phyloP scores from a whole-genome alignment of 331 rosid species.

The Saraca asoca region DNA sequence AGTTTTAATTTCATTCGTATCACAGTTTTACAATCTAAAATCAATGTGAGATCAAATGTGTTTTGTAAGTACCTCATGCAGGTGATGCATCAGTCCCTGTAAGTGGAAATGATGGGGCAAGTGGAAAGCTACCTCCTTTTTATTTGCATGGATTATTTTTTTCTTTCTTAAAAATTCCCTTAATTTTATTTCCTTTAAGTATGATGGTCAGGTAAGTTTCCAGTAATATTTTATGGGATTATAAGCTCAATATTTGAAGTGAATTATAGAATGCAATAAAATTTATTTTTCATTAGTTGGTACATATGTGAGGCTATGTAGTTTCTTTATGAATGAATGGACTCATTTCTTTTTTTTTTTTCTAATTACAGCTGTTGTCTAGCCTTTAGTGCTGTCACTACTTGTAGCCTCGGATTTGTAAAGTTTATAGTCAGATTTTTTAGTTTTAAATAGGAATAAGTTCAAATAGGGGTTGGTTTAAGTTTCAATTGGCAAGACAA shows the following conservation, averaged over 20 bases:
- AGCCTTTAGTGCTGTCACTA: conserved; percentile 68
- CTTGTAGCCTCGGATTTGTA: conserved; percentile 98
- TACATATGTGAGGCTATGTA: neutral
- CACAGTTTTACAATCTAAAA: no score
- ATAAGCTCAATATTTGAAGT: conserved; percentile 9
- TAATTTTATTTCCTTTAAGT: conserved; percentile 90
- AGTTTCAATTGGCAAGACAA: no score
- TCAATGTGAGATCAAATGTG: no score
- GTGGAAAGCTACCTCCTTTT: conserved; percentile 57
- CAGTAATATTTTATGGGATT: neutral
- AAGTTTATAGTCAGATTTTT: no score
- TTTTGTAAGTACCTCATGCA: no score
- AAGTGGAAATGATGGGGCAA: conserved; percentile 67
- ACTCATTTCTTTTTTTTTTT: conserved; percentile 25
- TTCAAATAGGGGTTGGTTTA: no score
- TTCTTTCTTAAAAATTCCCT: conserved; percentile 90
- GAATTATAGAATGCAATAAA: conserved; percentile 16
- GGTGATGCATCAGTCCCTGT: no score
- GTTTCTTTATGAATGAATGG: conserved; percentile 22
- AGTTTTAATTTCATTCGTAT: no score
- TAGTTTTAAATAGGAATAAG: no score
- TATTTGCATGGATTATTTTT: conserved; percentile 74
- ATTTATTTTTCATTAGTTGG: conserved; percentile 19
- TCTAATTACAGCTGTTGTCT: conserved; percentile 29
- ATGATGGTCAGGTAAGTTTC: conserved; percentile 95